Base-by-base conservation (phyloP, 169 alveolate genomes). In the Plasmodium reichenowi region DNA sequence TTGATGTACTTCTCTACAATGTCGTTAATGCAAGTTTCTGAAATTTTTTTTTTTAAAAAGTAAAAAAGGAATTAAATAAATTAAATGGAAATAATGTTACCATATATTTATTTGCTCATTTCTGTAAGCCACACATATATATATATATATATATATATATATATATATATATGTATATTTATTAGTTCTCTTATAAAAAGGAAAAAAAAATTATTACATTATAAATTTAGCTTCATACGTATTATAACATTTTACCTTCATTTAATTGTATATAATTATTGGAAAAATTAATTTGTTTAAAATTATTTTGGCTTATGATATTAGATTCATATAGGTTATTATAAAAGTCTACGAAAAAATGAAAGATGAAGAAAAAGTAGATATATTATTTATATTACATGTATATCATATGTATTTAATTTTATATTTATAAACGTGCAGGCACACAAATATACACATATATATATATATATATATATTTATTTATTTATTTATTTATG, bases 21-120 rank as follows among this genome's bases (percentile, higher is more conserved):
- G n/a, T 78, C 89, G 20, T 78, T 66, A 43, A 78, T 64, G 22
- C 72, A 75, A 17, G 48, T 78, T 64, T 78, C 89, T 78, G 68
- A 62, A 15, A 17, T 56, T 56, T 38, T 5, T 38, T 38, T 38
- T 38, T 38, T 26, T 26, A 26, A 26, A 38, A 54, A 17, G 20
- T 9, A n/a, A 54, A 10, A 52, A n/a, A n/a, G 62, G 20, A 17
- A 26, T n/a, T 60, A 26, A 60, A 20, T 17, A 17, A 20, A 13
- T 10, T 2, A 26, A 26, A 60, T 60, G 32, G 22, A n/a, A 17
- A 17, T 17, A 60, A 10, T 38, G 9, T 5, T 38, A 38, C 7
- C 6, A 8, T 5, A 38, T 38, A 3, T 38, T 5, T 38, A 38
- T 38, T 5, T 38, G 9, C 47, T 38, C 47, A 38, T 7, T 5